Percentiles rank a stretch among this genome's conserved stretches.
Evolutionary conservation across 768 basidiomycete species (phyloP).

Genomic region (Lactifluus hygrophoroides): DNA sequence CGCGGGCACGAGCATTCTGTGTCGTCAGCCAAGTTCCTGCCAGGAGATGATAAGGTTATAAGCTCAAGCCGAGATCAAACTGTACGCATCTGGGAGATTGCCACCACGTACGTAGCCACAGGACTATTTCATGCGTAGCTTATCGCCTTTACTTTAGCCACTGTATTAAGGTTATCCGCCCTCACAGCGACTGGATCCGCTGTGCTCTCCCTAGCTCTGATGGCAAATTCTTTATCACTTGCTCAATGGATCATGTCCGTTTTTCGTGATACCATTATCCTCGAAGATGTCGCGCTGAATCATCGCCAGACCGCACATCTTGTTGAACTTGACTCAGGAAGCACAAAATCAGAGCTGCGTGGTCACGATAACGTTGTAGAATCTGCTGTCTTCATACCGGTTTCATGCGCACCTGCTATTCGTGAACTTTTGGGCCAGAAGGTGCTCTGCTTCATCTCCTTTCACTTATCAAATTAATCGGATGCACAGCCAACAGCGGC

Average conservation of each 20-base stretch:
- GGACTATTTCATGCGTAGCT: background rate
- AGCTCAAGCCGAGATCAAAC: slow-evolving; percentile 48
- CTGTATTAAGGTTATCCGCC: slow-evolving; percentile 41
- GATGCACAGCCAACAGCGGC: slow-evolving; percentile 22
- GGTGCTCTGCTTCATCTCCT: slow-evolving; percentile 21
- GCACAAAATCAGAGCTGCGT: slow-evolving; percentile 42
- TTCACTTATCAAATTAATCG: background rate
- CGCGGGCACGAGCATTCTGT: slow-evolving; percentile 53
- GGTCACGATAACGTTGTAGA: slow-evolving; percentile 52
- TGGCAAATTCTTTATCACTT: slow-evolving; percentile 39
- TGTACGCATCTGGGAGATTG: slow-evolving; percentile 48
- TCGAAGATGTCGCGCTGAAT: background rate
- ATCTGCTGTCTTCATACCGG: slow-evolving; percentile 42
- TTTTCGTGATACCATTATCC: background rate
- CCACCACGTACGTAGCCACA: slow-evolving; percentile 37
- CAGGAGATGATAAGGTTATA: slow-evolving; percentile 43
- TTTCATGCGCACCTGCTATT: slow-evolving; percentile 35
- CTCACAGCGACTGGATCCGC: slow-evolving; percentile 49
- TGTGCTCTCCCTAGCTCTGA: slow-evolving; percentile 30
- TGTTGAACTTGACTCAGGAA: slow-evolving; percentile 41
- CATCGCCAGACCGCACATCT: slow-evolving; percentile 39
- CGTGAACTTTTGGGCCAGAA: slow-evolving; percentile 39
- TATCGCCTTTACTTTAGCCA: slow-evolving; percentile 29
- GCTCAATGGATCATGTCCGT: slow-evolving; percentile 48
- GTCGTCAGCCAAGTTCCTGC: slow-evolving; percentile 44